phyloP scores from a whole-genome alignment of 441 rosid genomes.

The Biscutella laevigata region DNA sequence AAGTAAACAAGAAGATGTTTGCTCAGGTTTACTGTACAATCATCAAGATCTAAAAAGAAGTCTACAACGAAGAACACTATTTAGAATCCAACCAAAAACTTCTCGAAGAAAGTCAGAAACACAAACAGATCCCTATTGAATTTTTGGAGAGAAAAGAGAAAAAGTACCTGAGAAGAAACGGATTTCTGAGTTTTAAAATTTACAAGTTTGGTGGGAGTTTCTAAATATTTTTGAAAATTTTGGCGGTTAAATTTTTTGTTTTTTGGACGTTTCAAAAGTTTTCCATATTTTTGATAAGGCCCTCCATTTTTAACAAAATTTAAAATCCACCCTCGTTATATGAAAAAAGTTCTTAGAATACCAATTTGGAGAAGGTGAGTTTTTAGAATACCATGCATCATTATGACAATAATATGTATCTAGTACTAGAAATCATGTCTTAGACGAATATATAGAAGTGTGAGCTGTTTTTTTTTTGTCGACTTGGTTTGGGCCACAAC shows the following conservation, averaged over 20 bases:
- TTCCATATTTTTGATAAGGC: background rate
- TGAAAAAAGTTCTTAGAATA: background rate
- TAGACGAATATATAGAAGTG: too few relatives aligned
- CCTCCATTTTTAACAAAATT: background rate
- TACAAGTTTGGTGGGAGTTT: constrained; percentile 25
- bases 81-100: background rate
- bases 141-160: constrained; percentile 7
- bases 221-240: constrained; percentile 8
- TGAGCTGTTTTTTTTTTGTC: too few relatives aligned
- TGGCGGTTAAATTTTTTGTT: constrained; percentile 6
- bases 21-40: too few relatives aligned
- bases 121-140: background rate
- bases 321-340: background rate
- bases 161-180: constrained; percentile 12
- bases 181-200: constrained; percentile 8
- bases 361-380: too few relatives aligned
- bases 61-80: background rate
- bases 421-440: too few relatives aligned
- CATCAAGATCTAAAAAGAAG: too few relatives aligned
- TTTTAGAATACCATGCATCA: too few relatives aligned
- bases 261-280: background rate
- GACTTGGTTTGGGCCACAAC: too few relatives aligned
- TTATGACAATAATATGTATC: too few relatives aligned
- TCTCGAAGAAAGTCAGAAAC: background rate
- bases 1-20: background rate